These are phyloP conservation scores for Penicillium verhagenii DNA, from an alignment of 495 filamentous ascomycete genomes.

Conservation along the genomic window DNA sequence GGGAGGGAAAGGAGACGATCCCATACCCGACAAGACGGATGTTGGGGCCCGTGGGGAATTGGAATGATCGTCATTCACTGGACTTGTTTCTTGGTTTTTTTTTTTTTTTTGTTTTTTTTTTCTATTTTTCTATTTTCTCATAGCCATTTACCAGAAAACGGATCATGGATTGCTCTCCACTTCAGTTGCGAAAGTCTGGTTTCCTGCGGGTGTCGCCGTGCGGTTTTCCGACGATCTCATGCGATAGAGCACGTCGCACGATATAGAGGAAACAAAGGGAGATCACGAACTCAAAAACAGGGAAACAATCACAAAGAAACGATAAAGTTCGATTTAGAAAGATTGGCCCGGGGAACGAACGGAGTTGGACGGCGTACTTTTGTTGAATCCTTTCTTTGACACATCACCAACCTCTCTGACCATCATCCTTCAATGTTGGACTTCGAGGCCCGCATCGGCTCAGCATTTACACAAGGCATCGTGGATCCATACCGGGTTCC, in stretches of 20 bases:
- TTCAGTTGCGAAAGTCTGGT: neutral
- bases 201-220: constrained; percentile 13
- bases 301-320: too few species aligned
- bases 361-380: neutral
- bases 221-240: constrained; percentile 7
- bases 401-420: neutral
- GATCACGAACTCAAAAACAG: neutral
- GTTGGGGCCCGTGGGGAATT: constrained; percentile 22
- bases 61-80: constrained; percentile 25
- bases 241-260: neutral
- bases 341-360: neutral
- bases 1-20: constrained; percentile 22
- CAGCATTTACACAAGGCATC: constrained; percentile 13
- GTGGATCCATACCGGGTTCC: constrained; percentile 21
- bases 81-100: too few species aligned
- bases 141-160: too few species aligned
- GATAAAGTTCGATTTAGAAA: neutral
- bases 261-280: neutral
- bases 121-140: neutral
- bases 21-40: constrained; percentile 23
- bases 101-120: constrained; percentile 1
- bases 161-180: too few species aligned
- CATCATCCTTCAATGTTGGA: too few species aligned
- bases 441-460: too few species aligned
- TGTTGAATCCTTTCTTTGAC: neutral